Conservation (phyloP, 139 green algal genomes). For the Ulvella scutata region DNA sequence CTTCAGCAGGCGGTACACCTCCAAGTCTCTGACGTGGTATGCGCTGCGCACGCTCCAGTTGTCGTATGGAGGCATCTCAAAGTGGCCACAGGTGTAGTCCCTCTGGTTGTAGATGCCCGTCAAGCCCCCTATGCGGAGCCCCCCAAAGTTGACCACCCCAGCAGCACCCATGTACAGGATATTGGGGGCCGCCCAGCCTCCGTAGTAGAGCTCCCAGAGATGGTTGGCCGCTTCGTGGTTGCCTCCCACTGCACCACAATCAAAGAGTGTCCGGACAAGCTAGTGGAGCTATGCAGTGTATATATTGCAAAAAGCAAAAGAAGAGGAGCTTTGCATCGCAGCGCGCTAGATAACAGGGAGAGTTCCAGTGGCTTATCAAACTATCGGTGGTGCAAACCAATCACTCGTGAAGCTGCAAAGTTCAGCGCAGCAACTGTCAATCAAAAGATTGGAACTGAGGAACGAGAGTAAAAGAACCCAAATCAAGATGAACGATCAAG, state of each 20-base stretch:
- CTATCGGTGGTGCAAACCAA: too few relatives aligned
- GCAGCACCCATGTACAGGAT: conserved; percentile 92
- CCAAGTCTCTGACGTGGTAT: conserved; percentile 85
- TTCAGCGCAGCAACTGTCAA: too few relatives aligned
- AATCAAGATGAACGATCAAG: too few relatives aligned
- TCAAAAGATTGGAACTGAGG: too few relatives aligned
- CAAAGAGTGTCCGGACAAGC: not conserved
- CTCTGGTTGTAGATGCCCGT: conserved; percentile 79
- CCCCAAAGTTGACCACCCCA: conserved; percentile 79
- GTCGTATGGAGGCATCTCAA: conserved; percentile 73
- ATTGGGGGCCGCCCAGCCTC: conserved; percentile 87
- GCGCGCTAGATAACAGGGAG: too few relatives aligned
- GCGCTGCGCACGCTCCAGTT: conserved; percentile 50
- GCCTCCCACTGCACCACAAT: conserved; percentile 63
- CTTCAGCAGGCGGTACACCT: conserved; percentile 68
- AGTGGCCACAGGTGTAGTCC: conserved; percentile 51
- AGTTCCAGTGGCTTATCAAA: too few relatives aligned
- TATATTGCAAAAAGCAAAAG: too few relatives aligned
- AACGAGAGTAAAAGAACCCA: too few relatives aligned
- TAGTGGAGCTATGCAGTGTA: too few relatives aligned
- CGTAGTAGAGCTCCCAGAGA: conserved; percentile 90
- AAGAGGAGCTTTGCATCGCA: too few relatives aligned
- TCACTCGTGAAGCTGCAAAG: too few relatives aligned
- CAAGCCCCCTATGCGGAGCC: conserved; percentile 81
- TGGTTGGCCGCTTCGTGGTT: conserved; percentile 96